Conservation (phyloP, 2,329 filamentous ascomycete species). For the Talaromyces sp. region DNA sequence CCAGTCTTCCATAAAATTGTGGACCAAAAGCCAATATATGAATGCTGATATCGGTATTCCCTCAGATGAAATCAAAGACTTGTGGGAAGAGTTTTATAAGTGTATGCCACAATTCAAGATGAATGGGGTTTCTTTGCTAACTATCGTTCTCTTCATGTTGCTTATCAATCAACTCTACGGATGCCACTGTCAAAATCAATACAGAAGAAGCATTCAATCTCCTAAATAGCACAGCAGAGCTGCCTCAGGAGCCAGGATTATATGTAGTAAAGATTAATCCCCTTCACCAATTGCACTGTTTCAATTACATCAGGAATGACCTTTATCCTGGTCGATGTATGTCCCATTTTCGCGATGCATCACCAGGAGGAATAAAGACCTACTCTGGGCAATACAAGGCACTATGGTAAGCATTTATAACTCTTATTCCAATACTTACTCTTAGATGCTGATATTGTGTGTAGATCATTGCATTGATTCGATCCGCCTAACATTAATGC, state of each 20-base stretch:
- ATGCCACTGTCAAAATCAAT: background rate
- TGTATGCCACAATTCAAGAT: background rate
- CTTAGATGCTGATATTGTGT: background rate
- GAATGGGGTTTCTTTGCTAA: background rate
- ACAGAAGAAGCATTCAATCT: background rate
- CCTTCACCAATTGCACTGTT: background rate
- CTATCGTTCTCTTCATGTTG: background rate
- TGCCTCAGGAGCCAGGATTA: background rate
- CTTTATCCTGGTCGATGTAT: conserved; percentile 2
- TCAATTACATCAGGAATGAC: background rate
- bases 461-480: conserved; percentile 3
- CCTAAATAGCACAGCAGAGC: conserved; percentile 2
- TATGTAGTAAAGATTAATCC: background rate
- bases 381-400: background rate
- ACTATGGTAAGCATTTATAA: background rate
- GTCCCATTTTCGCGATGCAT: background rate
- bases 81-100: background rate
- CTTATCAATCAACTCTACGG: background rate
- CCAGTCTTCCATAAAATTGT: background rate
- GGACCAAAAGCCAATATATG: conserved; percentile 4
- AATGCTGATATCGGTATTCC: background rate
- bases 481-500: background rate
- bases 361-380: background rate
- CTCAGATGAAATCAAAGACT: background rate
- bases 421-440: background rate